Evolutionary conservation across 371 early-diverging fungal genomes (phyloP).

Genomic region (Blakeslea trispora): DNA sequence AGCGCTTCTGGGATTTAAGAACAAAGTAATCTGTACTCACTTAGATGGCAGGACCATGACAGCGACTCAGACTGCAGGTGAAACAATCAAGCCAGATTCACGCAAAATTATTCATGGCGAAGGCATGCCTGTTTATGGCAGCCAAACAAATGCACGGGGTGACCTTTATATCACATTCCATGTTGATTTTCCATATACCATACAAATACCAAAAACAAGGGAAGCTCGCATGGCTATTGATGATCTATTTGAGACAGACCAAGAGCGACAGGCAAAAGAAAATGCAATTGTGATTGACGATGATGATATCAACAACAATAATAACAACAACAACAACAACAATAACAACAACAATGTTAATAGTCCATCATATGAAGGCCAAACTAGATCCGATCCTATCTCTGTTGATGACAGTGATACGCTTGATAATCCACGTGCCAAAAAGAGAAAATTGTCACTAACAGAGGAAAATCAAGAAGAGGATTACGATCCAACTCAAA

Average conservation of each 20-base stretch:
- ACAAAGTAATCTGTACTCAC: constrained; percentile 54
- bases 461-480: no score
- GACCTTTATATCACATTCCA: constrained; percentile 13
- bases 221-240: neutral
- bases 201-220: constrained; percentile 7
- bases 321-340: no score
- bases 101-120: neutral
- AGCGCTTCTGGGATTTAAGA: constrained; percentile 76
- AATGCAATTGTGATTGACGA: constrained; percentile 16
- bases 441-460: no score
- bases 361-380: no score
- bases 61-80: constrained; percentile 1
- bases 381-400: no score
- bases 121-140: constrained; percentile 15
- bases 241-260: constrained; percentile 4
- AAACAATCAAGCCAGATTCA: constrained; percentile 1
- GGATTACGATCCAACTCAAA: neutral
- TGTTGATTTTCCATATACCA: constrained; percentile 2
- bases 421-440: no score
- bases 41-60: constrained; percentile 60
- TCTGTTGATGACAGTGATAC: neutral
- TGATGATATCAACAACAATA: no score
- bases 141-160: neutral
- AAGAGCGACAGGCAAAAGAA: constrained; percentile 4
- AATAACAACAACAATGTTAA: no score